Base-by-base conservation (phyloP, 176 grass and related monocot genomes). In the Guadua angustifolia region DNA sequence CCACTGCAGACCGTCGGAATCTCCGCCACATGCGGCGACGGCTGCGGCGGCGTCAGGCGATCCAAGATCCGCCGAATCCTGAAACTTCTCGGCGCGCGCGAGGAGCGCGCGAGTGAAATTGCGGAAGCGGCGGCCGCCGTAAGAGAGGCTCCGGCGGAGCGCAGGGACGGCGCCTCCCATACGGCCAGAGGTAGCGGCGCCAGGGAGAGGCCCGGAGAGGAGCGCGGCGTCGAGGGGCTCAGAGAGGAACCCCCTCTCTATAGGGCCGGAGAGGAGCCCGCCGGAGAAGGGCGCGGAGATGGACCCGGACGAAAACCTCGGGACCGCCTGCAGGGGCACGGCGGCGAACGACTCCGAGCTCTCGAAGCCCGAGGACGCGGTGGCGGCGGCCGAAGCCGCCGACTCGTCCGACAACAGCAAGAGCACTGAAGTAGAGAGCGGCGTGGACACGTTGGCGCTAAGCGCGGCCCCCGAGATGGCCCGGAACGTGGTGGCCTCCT, bases 321-420 rank as follows among this genome's bases (percentile, higher is more conserved):
- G 91, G 4, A 91, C 66, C 0, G 96, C 85, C 78, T 95, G 93
- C 56, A 99, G 89, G 29, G 91, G 87, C 38, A 95, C 88, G 43
- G 93, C 88, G 1, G 96, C 87, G 78, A 99, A 99, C 8, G 91
- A 99, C 9, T 91, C 86, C 18, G 96, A 95, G 83, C 96, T 95
- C 87, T 98, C 93, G 51, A 95, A 93, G 1, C 87, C 82, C 1
- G 92, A 84, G 0, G 91, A 90, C 0, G 66, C 82, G 0, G 85
- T 46, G 26, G 85, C 56, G 42, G 64, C 17, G 0, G 88, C 51
- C 8, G 75, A 38, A 15, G 71, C 73, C 0, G 71, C 12, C 56
- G 77, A 74, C 5, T 89, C 85, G 50, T 86, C 86, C 5, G 87
- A 50, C 2, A 87, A 62, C 32, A 91, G 73, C 17, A 88, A 65